Evolutionary conservation across 2,329 filamentous ascomycete genomes (phyloP).

Genomic region (Ophiognomonia clavigignenti-juglandacearum): DNA sequence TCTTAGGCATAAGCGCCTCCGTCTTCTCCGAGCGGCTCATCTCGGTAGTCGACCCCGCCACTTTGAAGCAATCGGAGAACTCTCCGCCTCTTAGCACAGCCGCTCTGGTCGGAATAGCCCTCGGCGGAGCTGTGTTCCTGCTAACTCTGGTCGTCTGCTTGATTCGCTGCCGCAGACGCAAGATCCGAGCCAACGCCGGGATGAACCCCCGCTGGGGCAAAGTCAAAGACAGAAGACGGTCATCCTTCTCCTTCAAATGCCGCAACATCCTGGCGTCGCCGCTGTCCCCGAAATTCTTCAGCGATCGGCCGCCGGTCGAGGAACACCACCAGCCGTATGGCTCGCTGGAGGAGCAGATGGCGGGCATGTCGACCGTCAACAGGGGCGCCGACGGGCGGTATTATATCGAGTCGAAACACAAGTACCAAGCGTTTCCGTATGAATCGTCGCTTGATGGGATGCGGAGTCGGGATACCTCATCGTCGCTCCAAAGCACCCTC

Average conservation of each 20-base stretch:
- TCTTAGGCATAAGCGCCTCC: slow-evolving; percentile 38
- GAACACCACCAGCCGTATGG: slow-evolving; percentile 21
- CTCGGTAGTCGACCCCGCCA: slow-evolving; percentile 6
- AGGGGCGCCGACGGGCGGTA: not conserved
- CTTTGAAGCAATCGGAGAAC: not conserved
- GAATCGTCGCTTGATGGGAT: not conserved
- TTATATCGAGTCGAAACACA: slow-evolving; percentile 13
- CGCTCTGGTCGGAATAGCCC: slow-evolving; percentile 29
- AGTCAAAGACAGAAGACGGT: slow-evolving; percentile 34
- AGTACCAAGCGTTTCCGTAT: not conserved
- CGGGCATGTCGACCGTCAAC: not conserved
- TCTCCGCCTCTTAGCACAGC: slow-evolving; percentile 5
- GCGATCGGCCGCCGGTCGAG: slow-evolving; percentile 8
- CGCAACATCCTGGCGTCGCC: slow-evolving; percentile 37
- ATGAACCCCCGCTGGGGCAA: slow-evolving; percentile 23
- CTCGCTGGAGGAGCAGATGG: slow-evolving; percentile 16
- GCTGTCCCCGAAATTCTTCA: slow-evolving; percentile 33
- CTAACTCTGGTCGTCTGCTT: slow-evolving; percentile 39
- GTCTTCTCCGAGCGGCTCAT: slow-evolving; percentile 35
- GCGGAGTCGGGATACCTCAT: not conserved
- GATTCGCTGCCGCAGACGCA: slow-evolving; percentile 41
- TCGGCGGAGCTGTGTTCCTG: too few relatives aligned
- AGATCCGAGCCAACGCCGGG: slow-evolving; percentile 28
- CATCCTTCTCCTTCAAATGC: slow-evolving; percentile 48
- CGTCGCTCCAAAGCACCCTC: slow-evolving; percentile 1